These are phyloP conservation scores for Leccinum ochraceum DNA, from an alignment of 768 basidiomycete species.

Conservation along the genomic window DNA sequence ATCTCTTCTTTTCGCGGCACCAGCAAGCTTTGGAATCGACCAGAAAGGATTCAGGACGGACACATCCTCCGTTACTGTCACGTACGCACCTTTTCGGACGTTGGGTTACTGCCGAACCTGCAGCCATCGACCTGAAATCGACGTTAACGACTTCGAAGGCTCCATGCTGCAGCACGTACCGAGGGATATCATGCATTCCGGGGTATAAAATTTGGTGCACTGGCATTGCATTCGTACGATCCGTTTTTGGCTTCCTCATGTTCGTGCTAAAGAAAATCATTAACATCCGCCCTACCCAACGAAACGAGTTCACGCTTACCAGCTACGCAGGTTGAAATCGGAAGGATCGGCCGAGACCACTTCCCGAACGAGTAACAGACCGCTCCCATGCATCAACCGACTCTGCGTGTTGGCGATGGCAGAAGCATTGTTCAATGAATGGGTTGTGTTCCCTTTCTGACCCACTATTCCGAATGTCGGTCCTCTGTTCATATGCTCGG, in stretches of 20 bases:
- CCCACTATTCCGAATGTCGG: constrained; percentile 8
- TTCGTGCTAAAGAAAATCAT: constrained; percentile 6
- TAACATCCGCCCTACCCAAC: neutral
- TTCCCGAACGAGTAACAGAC: constrained; percentile 16
- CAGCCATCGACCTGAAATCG: neutral
- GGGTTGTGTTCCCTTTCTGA: constrained; percentile 21
- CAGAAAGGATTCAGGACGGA: neutral
- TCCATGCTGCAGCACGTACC: neutral
- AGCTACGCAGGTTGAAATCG: constrained; percentile 20
- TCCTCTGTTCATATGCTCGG: constrained; percentile 1
- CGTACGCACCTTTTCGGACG: constrained; percentile 18
- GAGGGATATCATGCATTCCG: constrained; percentile 1
- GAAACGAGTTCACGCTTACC: constrained; percentile 1
- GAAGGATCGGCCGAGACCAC: constrained; percentile 15
- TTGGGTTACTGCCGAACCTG: neutral
- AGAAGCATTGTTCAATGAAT: constrained; percentile 12
- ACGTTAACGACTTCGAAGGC: neutral
- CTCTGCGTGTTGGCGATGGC: constrained; percentile 14
- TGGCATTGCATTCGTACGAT: neutral
- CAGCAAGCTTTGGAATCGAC: neutral
- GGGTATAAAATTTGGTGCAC: constrained; percentile 9
- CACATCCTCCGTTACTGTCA: neutral
- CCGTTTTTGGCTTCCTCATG: neutral
- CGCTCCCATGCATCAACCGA: constrained; percentile 3
- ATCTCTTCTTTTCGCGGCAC: neutral